Evolutionary conservation across 768 basidiomycete genomes (phyloP).

Genomic region (Mycena rebaudengoi): DNA sequence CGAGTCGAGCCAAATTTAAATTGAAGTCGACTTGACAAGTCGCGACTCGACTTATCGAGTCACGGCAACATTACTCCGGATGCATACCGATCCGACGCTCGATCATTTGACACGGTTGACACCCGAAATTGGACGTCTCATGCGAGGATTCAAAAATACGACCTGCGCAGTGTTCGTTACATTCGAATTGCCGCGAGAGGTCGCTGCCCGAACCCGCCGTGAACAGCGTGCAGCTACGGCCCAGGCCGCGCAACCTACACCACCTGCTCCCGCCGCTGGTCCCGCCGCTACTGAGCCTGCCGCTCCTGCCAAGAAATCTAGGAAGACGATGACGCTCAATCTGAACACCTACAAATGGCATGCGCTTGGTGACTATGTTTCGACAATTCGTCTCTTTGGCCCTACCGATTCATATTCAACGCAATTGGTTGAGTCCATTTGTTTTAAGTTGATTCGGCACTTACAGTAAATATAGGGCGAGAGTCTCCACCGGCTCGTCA

Average conservation of each 20-base stretch:
- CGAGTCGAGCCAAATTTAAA: no score
- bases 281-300: neutral
- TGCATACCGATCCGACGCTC: slow-evolving; percentile 45
- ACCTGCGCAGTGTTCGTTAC: slow-evolving; percentile 38
- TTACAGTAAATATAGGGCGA: slow-evolving; percentile 45
- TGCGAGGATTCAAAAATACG: slow-evolving; percentile 36
- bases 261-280: neutral
- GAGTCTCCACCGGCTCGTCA: slow-evolving; percentile 48
- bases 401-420: slow-evolving; percentile 36
- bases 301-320: neutral
- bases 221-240: slow-evolving; percentile 4
- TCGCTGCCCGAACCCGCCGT: slow-evolving; percentile 21
- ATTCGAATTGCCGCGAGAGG: slow-evolving; percentile 38
- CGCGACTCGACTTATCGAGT: no score
- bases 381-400: slow-evolving; percentile 29
- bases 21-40: no score
- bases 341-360: slow-evolving; percentile 40
- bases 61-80: no score
- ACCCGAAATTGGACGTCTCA: slow-evolving; percentile 26
- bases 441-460: neutral
- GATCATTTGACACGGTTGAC: slow-evolving; percentile 30
- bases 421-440: slow-evolving; percentile 21
- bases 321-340: slow-evolving; percentile 30
- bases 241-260: neutral
- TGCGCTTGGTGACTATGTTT: slow-evolving; percentile 31